A percentile compares a stretch with the other conserved stretches of the same genome.
These are phyloP conservation scores for Colletotrichum horii DNA, from an alignment of 2,329 filamentous ascomycete genomes.

Conservation along the genomic window DNA sequence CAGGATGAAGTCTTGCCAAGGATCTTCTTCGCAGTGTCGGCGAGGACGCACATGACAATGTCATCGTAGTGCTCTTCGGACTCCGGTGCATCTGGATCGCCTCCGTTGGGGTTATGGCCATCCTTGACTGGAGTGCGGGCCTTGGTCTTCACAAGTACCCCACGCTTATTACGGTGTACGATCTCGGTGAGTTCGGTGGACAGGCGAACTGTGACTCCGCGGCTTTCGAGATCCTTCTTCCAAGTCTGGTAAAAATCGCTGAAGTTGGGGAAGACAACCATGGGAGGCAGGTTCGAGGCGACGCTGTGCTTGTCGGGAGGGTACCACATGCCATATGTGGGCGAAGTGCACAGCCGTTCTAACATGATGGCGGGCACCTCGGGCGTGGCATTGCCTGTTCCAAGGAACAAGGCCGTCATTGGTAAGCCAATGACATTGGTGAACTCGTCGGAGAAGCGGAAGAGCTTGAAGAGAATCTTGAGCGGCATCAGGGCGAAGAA, in stretches of 20 bases:
- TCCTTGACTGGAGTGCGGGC: slow-evolving; percentile 37
- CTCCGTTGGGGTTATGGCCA: slow-evolving; percentile 33
- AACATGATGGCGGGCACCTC: slow-evolving; percentile 71
- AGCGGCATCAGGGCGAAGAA: slow-evolving; percentile 64
- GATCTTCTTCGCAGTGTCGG: slow-evolving; percentile 65
- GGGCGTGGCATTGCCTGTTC: slow-evolving; percentile 72
- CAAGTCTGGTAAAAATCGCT: slow-evolving; percentile 63
- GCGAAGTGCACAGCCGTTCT: slow-evolving; percentile 58
- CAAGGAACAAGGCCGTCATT: slow-evolving; percentile 59
- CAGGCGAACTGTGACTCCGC: slow-evolving; percentile 60
- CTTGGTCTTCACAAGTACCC: slow-evolving; percentile 54
- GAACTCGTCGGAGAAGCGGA: slow-evolving; percentile 70
- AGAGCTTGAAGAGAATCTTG: slow-evolving; percentile 66
- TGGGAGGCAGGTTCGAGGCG: slow-evolving; percentile 60
- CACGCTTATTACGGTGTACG: slow-evolving; percentile 52
- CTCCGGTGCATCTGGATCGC: slow-evolving; percentile 60
- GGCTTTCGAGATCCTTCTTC: slow-evolving; percentile 55
- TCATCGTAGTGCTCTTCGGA: slow-evolving; percentile 62
- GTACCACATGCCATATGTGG: slow-evolving; percentile 60
- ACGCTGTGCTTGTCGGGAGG: slow-evolving; percentile 50
- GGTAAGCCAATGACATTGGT: slow-evolving; percentile 68
- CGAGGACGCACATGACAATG: slow-evolving; percentile 65
- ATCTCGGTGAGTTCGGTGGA: slow-evolving; percentile 60
- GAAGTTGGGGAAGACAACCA: slow-evolving; percentile 68
- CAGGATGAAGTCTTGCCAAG: slow-evolving; percentile 59